A percentile compares a stretch with the other conserved stretches of the same genome.
Evolutionary conservation across 148 eudicot genomes (phyloP).

Genomic region (Arctostaphylos glauca): DNA sequence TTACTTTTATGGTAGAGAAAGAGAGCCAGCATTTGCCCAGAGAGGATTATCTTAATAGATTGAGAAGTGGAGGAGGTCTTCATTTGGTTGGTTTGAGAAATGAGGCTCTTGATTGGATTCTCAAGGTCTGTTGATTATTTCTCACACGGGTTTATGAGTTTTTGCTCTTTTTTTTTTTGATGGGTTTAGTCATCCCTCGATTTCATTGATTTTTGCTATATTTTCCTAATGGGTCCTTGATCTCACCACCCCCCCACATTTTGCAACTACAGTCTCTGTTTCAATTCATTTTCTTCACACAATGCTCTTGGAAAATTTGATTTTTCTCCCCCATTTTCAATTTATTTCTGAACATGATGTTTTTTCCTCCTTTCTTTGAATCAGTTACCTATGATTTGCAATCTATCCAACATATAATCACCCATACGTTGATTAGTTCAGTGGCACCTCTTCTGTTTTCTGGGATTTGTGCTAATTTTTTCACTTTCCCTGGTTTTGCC

Average conservation of each 20-base stretch:
- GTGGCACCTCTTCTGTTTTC: neutral
- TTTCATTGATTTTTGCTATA: neutral
- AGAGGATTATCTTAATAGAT: conserved; percentile 59
- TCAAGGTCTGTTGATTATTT: conserved; percentile 46
- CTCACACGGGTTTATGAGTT: neutral
- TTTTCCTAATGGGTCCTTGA: conserved; percentile 1
- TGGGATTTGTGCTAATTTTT: conserved; percentile 7
- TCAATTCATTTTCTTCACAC: conserved; percentile 1
- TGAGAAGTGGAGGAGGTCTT: conserved; percentile 53
- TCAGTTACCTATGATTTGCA: neutral
- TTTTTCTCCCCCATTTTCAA: neutral
- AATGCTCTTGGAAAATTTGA: neutral
- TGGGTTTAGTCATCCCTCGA: neutral
- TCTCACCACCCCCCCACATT: neutral
- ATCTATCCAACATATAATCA: neutral
- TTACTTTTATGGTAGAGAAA: conserved; percentile 48
- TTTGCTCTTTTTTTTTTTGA: neutral
- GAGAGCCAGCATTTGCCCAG: conserved; percentile 52
- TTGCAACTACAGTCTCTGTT: neutral
- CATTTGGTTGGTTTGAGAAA: conserved; percentile 47
- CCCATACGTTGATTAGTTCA: neutral
- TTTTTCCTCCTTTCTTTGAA: neutral
- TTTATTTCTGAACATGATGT: neutral
- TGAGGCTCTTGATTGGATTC: conserved; percentile 85
- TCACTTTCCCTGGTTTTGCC: neutral